Base-by-base conservation (phyloP, 306 rosid genomes). In the Cucurbita moschata region DNA sequence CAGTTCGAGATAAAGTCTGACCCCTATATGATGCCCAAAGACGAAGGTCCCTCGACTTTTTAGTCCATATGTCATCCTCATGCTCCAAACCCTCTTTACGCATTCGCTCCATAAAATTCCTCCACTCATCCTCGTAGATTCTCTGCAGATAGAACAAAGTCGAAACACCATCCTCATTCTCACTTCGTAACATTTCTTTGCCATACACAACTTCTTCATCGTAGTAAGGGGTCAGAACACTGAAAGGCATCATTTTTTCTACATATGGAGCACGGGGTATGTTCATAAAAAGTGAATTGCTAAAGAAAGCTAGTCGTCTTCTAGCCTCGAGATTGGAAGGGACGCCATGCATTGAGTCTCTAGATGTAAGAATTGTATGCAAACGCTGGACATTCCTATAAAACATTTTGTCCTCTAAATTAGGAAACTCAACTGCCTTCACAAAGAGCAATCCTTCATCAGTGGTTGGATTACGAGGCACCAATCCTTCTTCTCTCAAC, bases 231-330 rank as follows among this genome's bases (percentile, higher is more conserved):
- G 98, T 92, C 79, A 92, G 75, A 81, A 92, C 79, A 52, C 93
- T 92, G 85, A 92, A 92, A 78, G 98, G 86, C 93, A 83, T 78
- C 96, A 92, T 92, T 77, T 88, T 90, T 77, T 88, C 98, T 72
- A 92, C 92, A 21, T 68, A 13, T 15, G 96, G 98, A 77, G 96
- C 96, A 60, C 96, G 98, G 3, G 98, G 98, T 75, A 92, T 90
- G 85, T 92, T 92, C 98, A 92, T 92, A 79, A 92, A 92, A 75
- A 92, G 87, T 14, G 98, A 92, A 82, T 92, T 92, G 86, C 88
- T 84, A 79, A 90, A 92, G 87, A 92, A 92, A 76, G 98, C 93
- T 72, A 92, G 80, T 47, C 98, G 88, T 52, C 88, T 77, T 16
- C 96, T 87, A 10, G 98, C 96, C 82, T 92, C 98, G 18, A 81